These are phyloP conservation scores for Paramecium sonneborni DNA, from an alignment of 73 alveolate species.

Conservation along the genomic window DNA sequence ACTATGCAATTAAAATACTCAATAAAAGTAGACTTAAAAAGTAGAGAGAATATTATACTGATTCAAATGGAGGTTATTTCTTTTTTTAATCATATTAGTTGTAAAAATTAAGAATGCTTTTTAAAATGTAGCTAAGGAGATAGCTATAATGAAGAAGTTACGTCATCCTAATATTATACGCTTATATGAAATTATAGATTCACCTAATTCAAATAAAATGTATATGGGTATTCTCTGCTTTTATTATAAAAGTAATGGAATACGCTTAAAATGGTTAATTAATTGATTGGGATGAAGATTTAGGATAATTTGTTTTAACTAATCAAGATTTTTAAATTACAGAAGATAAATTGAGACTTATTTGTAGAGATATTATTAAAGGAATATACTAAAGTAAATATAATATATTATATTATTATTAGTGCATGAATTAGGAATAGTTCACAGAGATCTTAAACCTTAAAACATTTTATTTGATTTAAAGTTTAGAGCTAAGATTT, in stretches of 20 bases:
- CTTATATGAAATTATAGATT: slow-evolving; percentile 91
- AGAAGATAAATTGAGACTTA: slow-evolving; percentile 68
- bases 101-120: slow-evolving; percentile 76
- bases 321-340: slow-evolving; percentile 26
- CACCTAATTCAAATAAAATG: slow-evolving; percentile 91
- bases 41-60: slow-evolving; percentile 66
- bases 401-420: not conserved
- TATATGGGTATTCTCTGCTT: slow-evolving; percentile 76
- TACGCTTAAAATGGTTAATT: slow-evolving; percentile 88
- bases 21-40: slow-evolving; percentile 51
- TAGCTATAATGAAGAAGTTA: slow-evolving; percentile 94
- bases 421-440: slow-evolving; percentile 85
- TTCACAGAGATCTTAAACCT: slow-evolving; percentile 97
- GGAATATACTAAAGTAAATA: slow-evolving; percentile 70
- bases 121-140: slow-evolving; percentile 89
- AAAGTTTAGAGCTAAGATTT: slow-evolving; percentile 81
- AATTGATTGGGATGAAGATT: slow-evolving; percentile 90
- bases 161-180: slow-evolving; percentile 90
- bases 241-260: slow-evolving; percentile 78
- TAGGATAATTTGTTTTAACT: slow-evolving; percentile 71
- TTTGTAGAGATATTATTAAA: slow-evolving; percentile 74
- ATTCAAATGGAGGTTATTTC: slow-evolving; percentile 81
- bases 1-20: slow-evolving; percentile 55
- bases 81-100: slow-evolving; percentile 62
- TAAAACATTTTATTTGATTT: slow-evolving; percentile 90